Percentiles rank a stretch among this genome's conserved stretches.
These are phyloP conservation scores for Penicillium malachiteum DNA, from an alignment of 495 filamentous ascomycete species.

Conservation along the genomic window DNA sequence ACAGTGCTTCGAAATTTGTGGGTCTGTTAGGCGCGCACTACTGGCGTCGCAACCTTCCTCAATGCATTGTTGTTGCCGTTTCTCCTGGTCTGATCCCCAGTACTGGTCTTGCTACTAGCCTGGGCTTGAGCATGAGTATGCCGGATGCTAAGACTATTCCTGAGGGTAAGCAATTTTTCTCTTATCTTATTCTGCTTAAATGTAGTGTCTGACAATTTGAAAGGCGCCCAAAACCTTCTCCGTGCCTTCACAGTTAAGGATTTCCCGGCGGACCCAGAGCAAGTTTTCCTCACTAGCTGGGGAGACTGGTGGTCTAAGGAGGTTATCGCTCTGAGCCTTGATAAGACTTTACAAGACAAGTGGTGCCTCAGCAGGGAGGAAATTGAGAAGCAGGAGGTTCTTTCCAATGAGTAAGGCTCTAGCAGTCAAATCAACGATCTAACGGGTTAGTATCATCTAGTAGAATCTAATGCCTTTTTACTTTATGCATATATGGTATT, in stretches of 20 bases:
- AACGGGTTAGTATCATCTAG: background rate
- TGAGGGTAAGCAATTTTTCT: constrained; percentile 19
- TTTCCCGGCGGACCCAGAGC: constrained; percentile 26
- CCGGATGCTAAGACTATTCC: constrained; percentile 32
- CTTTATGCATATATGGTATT: too few species aligned
- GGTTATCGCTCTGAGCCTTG: constrained; percentile 25
- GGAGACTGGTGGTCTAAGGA: constrained; percentile 35
- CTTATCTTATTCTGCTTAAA: background rate
- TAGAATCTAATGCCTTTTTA: too few species aligned
- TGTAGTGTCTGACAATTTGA: background rate
- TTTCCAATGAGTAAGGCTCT: constrained; percentile 12
- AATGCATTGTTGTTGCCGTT: constrained; percentile 27
- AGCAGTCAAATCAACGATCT: background rate
- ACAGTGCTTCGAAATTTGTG: constrained; percentile 30
- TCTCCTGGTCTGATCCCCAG: constrained; percentile 28
- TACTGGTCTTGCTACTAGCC: constrained; percentile 25
- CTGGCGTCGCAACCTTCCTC: constrained; percentile 27
- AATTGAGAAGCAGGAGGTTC: constrained; percentile 25
- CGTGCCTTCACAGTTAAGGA: constrained; percentile 19
- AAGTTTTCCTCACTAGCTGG: constrained; percentile 35
- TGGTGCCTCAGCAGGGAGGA: constrained; percentile 29
- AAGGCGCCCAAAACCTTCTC: constrained; percentile 29
- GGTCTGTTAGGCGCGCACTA: constrained; percentile 28
- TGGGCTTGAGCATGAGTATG: constrained; percentile 29
- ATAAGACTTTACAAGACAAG: constrained; percentile 22